A percentile compares a stretch with the other conserved stretches of the same genome.
Evolutionary conservation across 2,329 filamentous ascomycete genomes (phyloP).

Genomic region (Colletotrichum endophyticum): DNA sequence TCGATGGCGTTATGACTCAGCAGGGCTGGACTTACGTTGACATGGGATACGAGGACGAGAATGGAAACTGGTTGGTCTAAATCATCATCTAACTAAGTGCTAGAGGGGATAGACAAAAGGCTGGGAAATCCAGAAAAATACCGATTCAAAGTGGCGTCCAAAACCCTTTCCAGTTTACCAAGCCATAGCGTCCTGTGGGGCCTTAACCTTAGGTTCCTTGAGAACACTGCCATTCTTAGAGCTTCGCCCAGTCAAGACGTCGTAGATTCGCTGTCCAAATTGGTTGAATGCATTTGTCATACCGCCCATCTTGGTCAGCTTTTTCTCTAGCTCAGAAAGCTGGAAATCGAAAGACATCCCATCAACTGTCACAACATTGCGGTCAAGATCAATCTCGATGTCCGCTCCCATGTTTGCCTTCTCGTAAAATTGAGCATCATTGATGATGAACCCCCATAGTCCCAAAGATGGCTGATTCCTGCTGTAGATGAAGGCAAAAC

Average conservation of each 20-base stretch:
- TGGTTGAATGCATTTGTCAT: slow-evolving; percentile 42
- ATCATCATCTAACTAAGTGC: background rate
- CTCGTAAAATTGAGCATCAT: slow-evolving; percentile 41
- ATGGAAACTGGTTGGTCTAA: slow-evolving; percentile 29
- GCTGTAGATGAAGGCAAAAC: slow-evolving; percentile 50
- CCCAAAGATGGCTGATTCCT: slow-evolving; percentile 50
- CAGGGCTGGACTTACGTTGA: slow-evolving; percentile 28
- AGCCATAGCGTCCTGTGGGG: background rate
- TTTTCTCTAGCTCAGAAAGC: slow-evolving; percentile 42
- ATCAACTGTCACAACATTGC: slow-evolving; percentile 17
- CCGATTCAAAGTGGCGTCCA: background rate
- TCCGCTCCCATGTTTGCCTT: slow-evolving; percentile 35
- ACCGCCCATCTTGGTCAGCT: slow-evolving; percentile 39
- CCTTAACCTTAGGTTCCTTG: background rate
- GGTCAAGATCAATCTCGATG: slow-evolving; percentile 39
- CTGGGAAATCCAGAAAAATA: background rate
- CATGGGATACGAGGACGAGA: slow-evolving; percentile 31
- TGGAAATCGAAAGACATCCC: slow-evolving; percentile 34
- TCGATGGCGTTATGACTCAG: slow-evolving; percentile 26
- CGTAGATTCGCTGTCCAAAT: slow-evolving; percentile 34
- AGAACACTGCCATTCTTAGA: background rate
- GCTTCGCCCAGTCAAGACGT: background rate
- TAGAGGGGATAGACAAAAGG: background rate
- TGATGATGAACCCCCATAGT: slow-evolving; percentile 45
- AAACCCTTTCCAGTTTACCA: background rate